Percentiles rank a stretch among this genome's conserved stretches.
phyloP scores from a whole-genome alignment of 306 rosid genomes.

The Ceratonia siliqua region DNA sequence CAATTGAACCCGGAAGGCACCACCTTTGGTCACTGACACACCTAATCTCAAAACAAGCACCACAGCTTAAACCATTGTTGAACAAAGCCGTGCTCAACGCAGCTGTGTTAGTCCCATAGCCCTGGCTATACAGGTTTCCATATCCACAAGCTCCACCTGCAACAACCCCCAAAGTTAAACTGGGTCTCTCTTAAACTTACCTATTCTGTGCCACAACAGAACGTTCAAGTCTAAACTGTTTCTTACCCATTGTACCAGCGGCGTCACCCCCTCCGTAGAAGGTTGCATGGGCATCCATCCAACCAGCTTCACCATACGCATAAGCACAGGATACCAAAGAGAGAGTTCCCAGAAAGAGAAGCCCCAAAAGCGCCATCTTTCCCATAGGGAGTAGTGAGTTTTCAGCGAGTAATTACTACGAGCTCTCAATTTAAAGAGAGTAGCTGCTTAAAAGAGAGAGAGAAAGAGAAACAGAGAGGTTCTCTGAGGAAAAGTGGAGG shows the following conservation, averaged over 20 bases:
- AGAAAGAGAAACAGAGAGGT: not conserved
- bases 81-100: slow-evolving; percentile 79
- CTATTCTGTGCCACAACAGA: not conserved
- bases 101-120: slow-evolving; percentile 75
- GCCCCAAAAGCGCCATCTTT: slow-evolving; percentile 46
- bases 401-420: not conserved
- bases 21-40: slow-evolving; percentile 61
- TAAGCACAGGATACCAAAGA: slow-evolving; percentile 28
- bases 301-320: slow-evolving; percentile 45
- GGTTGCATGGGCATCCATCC: slow-evolving; percentile 81
- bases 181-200: not conserved
- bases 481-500: slow-evolving; percentile 26
- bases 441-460: not conserved
- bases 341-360: slow-evolving; percentile 49
- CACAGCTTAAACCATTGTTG: slow-evolving; percentile 74
- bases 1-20: slow-evolving; percentile 60
- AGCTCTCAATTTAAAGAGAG: not conserved
- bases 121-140: slow-evolving; percentile 74
- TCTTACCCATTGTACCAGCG: slow-evolving; percentile 83
- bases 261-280: slow-evolving; percentile 94
- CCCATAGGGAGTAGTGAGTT: not conserved
- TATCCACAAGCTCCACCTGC: slow-evolving; percentile 87
- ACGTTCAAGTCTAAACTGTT: no score
- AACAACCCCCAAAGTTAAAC: not conserved
- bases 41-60: slow-evolving; percentile 74